Evolutionary conservation across 306 rosid genomes (phyloP).

Genomic region (Trifolium subterraneum): DNA sequence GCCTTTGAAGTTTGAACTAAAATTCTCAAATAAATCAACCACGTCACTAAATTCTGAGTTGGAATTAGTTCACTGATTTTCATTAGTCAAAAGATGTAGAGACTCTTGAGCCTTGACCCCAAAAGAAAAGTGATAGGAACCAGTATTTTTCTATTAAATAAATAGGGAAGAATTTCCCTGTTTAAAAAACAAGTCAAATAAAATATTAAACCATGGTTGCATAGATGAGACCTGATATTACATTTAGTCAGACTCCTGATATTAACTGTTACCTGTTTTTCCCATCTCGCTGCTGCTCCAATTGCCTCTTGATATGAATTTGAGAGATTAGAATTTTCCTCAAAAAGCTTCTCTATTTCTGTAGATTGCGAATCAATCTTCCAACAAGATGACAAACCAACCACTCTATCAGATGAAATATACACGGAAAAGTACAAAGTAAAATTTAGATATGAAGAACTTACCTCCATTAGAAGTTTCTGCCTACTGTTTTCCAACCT

Average conservation of each 20-base stretch:
- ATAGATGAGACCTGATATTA: constrained; percentile 31
- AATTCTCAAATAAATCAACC: constrained; percentile 1
- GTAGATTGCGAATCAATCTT: constrained; percentile 94
- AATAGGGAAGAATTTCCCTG: not conserved
- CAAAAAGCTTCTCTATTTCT: constrained; percentile 89
- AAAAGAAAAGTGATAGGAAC: constrained; percentile 9
- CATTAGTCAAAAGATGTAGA: constrained; percentile 15
- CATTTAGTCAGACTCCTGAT: constrained; percentile 17
- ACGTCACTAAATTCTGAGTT: not conserved
- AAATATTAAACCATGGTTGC: constrained; percentile 12
- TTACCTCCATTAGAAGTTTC: constrained; percentile 87
- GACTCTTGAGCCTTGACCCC: not conserved
- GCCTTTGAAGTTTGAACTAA: constrained; percentile 11
- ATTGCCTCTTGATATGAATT: constrained; percentile 72
- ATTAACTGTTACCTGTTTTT: constrained; percentile 72
- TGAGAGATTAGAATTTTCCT: constrained; percentile 80
- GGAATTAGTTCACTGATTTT: not conserved
- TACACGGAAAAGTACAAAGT: constrained; percentile 29
- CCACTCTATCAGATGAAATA: constrained; percentile 38
- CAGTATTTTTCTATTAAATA: not conserved
- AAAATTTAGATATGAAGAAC: constrained; percentile 22
- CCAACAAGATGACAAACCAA: constrained; percentile 46
- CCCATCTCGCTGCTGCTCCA: constrained; percentile 68
- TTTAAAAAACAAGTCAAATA: constrained; percentile 14
- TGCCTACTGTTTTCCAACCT: constrained; percentile 93